phyloP scores from a whole-genome alignment of 306 rosid genomes.

The Trifolium subterraneum region DNA sequence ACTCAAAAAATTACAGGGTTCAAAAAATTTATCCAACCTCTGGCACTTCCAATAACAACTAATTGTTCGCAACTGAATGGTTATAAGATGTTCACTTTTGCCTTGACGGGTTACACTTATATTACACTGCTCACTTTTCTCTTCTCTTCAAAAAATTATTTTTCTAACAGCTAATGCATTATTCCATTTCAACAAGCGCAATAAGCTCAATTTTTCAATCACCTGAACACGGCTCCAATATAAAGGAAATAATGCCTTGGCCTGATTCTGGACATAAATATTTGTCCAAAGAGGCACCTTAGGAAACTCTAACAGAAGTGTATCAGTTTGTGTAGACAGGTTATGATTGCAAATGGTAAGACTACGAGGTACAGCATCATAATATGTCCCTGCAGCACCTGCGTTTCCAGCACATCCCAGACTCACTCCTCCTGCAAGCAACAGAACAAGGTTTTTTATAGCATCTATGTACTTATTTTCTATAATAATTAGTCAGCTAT shows the following conservation, averaged over 20 bases:
- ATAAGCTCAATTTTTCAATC: constrained; percentile 44
- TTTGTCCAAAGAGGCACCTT: constrained; percentile 95
- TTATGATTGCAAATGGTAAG: constrained; percentile 81
- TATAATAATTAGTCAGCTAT: constrained; percentile 27
- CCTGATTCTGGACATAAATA: constrained; percentile 82
- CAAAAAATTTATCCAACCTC: not conserved
- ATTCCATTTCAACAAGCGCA: constrained; percentile 33
- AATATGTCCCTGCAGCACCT: constrained; percentile 96
- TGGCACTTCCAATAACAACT: not conserved
- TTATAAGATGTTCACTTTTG: not conserved
- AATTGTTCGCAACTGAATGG: not conserved
- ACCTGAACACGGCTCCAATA: constrained; percentile 99
- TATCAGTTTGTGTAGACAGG: constrained; percentile 84
- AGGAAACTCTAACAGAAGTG: constrained; percentile 89
- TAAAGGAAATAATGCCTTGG: constrained; percentile 92
- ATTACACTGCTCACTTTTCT: not conserved
- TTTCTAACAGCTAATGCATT: not conserved
- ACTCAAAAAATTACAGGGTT: not conserved
- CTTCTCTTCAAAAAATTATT: not conserved
- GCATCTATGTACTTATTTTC: constrained; percentile 24
- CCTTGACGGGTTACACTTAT: not conserved
- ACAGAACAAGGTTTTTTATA: constrained; percentile 34
- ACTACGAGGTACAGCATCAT: constrained; percentile 92
- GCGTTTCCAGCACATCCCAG: constrained; percentile 86
- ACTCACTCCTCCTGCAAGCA: constrained; percentile 80